Percentiles rank a stretch among this genome's conserved stretches.
Conservation (phyloP, 495 filamentous ascomycete genomes). For the Xylaria sp. region DNA sequence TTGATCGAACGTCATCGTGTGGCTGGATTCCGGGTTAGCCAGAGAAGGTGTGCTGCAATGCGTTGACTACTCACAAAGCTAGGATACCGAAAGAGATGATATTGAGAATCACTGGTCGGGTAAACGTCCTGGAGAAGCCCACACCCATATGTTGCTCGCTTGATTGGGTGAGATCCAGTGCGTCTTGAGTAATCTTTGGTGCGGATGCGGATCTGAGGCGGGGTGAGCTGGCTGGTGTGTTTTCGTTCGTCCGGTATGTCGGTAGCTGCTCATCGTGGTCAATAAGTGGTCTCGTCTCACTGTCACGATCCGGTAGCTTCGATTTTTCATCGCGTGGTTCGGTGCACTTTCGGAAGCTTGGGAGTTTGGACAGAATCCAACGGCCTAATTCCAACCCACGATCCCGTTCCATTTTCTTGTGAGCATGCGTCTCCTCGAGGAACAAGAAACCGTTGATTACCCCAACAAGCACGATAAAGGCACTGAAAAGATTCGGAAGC, state of each 20-base stretch:
- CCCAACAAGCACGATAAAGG: conserved; percentile 75
- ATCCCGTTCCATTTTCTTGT: conserved; percentile 80
- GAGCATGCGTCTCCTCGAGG: conserved; percentile 91
- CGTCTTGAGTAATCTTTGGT: conserved; percentile 37
- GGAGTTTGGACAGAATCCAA: conserved; percentile 66
- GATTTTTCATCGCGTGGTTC: conserved; percentile 37
- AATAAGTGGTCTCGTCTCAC: conserved; percentile 55
- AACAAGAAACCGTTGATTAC: conserved; percentile 87
- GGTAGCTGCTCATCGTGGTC: conserved; percentile 62
- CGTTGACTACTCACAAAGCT: conserved; percentile 79
- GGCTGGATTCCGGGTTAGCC: conserved; percentile 44
- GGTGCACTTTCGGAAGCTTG: conserved; percentile 42
- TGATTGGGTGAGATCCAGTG: conserved; percentile 37
- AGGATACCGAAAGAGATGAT: conserved; percentile 92
- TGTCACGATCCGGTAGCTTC: conserved; percentile 50
- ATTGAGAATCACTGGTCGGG: conserved; percentile 77
- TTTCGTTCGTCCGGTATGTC: conserved; percentile 70
- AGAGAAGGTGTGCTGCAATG: conserved; percentile 21
- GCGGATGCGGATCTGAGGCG: conserved; percentile 45
- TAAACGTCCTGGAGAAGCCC: conserved; percentile 63
- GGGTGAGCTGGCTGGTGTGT: conserved; percentile 58
- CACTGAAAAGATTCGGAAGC: conserved; percentile 91
- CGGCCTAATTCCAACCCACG: conserved; percentile 76
- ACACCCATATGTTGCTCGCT: conserved; percentile 31
- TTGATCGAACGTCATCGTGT: conserved; percentile 93